Conservation (phyloP, 169 alveolate species). For the Plasmodium gallinaceum region DNA sequence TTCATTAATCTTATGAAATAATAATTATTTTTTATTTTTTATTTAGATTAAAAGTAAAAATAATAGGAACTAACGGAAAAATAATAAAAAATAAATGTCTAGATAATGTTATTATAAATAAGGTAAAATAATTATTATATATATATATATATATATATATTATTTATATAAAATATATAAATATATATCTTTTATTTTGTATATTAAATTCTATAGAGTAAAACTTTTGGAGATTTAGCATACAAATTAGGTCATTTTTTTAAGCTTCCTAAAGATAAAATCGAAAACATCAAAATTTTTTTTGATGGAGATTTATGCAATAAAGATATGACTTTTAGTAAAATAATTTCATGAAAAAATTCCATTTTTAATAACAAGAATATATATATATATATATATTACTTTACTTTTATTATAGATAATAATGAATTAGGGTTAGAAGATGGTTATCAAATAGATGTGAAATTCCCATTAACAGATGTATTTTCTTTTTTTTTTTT, state of each 20-base stretch:
- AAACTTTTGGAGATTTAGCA: slow-evolving; percentile 74
- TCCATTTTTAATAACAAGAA: not conserved
- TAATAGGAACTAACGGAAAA: slow-evolving; percentile 64
- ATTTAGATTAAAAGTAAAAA: slow-evolving; percentile 59
- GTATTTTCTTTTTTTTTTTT: slow-evolving; percentile 17
- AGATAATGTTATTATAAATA: slow-evolving; percentile 67
- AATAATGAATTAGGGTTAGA: slow-evolving; percentile 63
- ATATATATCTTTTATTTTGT: not conserved
- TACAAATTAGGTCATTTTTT: slow-evolving; percentile 39
- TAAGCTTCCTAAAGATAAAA: slow-evolving; percentile 51
- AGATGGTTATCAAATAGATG: slow-evolving; percentile 73
- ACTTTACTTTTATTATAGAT: slow-evolving; percentile 8
- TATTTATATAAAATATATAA: not conserved
- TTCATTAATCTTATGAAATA: not conserved
- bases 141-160: slow-evolving; percentile 1
- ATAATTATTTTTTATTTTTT: not conserved
- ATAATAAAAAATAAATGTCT: slow-evolving; percentile 54
- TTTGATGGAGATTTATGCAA: slow-evolving; percentile 75
- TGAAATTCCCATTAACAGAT: slow-evolving; percentile 47
- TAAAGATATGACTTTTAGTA: slow-evolving; percentile 55
- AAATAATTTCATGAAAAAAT: not conserved
- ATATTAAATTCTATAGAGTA: slow-evolving; percentile 15
- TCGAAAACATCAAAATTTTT: slow-evolving; percentile 58
- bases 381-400: not conserved
- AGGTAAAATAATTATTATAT: slow-evolving; percentile 14